Evolutionary conservation across 1,284 basidiomycete genomes (phyloP), one percentile per base, ranked within the genome.

Genomic region (Fereydounia khargensis): DNA sequence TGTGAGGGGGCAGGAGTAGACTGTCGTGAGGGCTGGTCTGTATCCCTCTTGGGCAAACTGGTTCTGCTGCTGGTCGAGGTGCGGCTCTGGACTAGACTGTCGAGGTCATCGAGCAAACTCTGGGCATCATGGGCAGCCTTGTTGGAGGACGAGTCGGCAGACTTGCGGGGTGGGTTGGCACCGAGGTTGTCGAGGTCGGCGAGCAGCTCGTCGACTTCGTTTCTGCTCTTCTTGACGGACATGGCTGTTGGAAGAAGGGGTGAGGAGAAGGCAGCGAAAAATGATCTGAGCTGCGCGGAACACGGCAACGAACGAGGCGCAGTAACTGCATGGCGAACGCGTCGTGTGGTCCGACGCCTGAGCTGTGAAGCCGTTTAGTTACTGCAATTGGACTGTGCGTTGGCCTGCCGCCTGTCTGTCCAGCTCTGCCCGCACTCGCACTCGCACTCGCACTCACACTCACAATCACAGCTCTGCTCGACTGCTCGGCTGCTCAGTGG

Each of bases 131-230:
- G 43, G 24, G 43, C 36, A n/a, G 43, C 54, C 39, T 56, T 60
- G 5, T 43, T 14, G 9, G 38, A 13, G 8, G 56, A 40, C 14
- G 40, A 20, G 10, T 43, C 32, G 27, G 55, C 46, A 7, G 50
- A 50, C 34, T 54, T 46, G 41, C 51, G 39, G 10, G 41, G 19
- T 6, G 51, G 37, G 31, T 48, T 42, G 28, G 42, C 33, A 17
- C 62, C 66, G 3, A 74, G 45, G 31, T 58, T 68, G 43, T 71
- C 69, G 19, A 75, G 53, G 28, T 73, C 70, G 4, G 69, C 66
- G 9, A 75, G 61, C 4, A 75, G 61, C n/a, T 68, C 61, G 35
- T 75, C 73, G 16, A 75, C 71, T 35, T 69, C 66, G 18, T 66
- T 56, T 7, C 58, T 47, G 18, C 52, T 61, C 13, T 30, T 30